Base-by-base conservation (phyloP, 768 basidiomycete species). In the Hericium coralloides region DNA sequence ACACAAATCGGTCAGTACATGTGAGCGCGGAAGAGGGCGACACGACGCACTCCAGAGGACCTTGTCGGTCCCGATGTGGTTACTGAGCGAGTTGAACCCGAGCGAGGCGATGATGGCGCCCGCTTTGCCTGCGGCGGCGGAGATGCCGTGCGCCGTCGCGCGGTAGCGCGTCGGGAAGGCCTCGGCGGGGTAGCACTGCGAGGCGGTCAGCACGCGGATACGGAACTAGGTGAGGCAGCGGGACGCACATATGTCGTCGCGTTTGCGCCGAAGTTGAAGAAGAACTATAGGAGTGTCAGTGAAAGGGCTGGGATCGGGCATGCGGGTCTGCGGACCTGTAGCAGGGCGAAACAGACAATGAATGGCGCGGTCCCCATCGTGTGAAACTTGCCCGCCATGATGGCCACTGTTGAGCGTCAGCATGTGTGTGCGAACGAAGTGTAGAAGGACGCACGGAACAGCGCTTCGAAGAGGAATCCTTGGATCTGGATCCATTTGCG, bases 261-360 rank as follows among this genome's bases (percentile, higher is more conserved):
- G 65, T 88, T 89, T 3, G 85, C 84, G 18, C 88, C 87, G 63
- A 88, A 90, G 72, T 89, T 89, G 76, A 89, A 89, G 76, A 89
- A 87, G 74, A 87, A 87, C 74, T 83, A 59, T 0, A 49, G 26
- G 56, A 10, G 58, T 26, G 15, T 52, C 59, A 60, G 49, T 18
- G 50, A 8, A 12, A 48, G 53, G 23, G 52, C 31, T 45, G 38
- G 45, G 43, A 18, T 36, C 23, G 23, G 15, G 43, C 15, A 37
- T 3, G 36, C 22, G 12, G n/a, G 26, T 43, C 31, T 9, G 57
- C 64, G 12, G 37, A 79, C 76, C 69, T 87, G 86, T 22, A 89
- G 71, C 62, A 90, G 70, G 0, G 87, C 76, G 65, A 91, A 91
- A 71, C 77, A 79, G 57, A 86, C 83, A 59, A 90, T 79, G 72